Base-by-base conservation (phyloP, 1,284 basidiomycete species). In the Boletus hoseneyae region DNA sequence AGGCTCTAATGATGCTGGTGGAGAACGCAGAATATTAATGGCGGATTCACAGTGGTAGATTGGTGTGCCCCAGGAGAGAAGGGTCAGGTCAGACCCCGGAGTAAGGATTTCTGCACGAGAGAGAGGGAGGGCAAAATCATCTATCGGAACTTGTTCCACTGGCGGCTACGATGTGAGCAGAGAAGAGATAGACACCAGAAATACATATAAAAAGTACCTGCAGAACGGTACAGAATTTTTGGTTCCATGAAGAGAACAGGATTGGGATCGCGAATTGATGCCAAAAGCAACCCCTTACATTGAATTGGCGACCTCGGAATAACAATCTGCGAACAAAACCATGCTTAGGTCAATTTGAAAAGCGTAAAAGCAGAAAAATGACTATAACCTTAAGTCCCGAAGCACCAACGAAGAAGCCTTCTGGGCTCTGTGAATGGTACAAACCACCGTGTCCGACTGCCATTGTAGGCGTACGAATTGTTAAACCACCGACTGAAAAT, bases 221-320 rank as follows among this genome's bases (percentile, higher is more conserved):
- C 79, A 40, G 88, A 90, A 45, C 90, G 82, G 64, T 94, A 94
- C 7, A 95, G 73, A 50, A 93, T 79, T 68, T 97, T 97, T 10
- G 94, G 94, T 69, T 97, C 94, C 78, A 97, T 88, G 68, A 97
- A 93, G 43, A 97, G 82, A 6, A 93, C 89, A 0, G 95, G 95
- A 62, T 96, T 95, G 0, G 91, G 90, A 63, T 97, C 93, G 39
- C 92, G 81, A 50, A 97, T 91, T 0, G 92, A 84, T 4, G 83
- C 80, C 6, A 96, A 76, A 7, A 97, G 73, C 2, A 97, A 73
- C 1, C 94, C 94, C 69, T 97, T 97, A 18, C 93, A 94, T 74
- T 97, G 95, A 34, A 95, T 85, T 0, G 94, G 95, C 3, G 90
- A 93, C 15, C 94, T 84, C 3, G 94, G 94, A 35, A 97, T 89